Base-by-base conservation (phyloP, 768 basidiomycete species). In the Artomyces pyxidatus region DNA sequence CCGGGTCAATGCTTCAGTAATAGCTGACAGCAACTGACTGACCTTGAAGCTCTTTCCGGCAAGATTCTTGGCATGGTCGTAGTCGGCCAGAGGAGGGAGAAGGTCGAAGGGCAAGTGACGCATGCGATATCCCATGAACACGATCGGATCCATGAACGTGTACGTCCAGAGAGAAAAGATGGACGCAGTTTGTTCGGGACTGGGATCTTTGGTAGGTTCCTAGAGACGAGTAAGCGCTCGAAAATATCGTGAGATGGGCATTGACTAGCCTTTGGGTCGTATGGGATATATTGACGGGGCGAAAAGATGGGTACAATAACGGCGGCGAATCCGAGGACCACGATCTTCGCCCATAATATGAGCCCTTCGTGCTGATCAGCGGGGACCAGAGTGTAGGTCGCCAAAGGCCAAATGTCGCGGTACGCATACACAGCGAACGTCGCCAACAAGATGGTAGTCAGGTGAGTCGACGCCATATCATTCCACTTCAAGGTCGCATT, bases 121-220 rank as follows among this genome's bases (percentile, higher is more conserved):
- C n/a, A 71, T 59, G 16, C 65, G 60, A 52, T 70, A 68, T 0
- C 71, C 76, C 9, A 62, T 54, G 47, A 67, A 66, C 19, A 83
- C 64, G 28, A 76, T 61, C 3, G 69, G 68, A 52, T 84, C 78
- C 51, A 85, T 63, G 64, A 72, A 86, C 16, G 66, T 62, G 58
- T 71, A 83, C 4, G 69, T 58, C 14, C 73, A 29, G 49, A 69
- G 63, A 2, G 65, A 64, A 14, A 65, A 26, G 30, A 54, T 40
- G 1, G 62, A 63, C 5, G 64, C 61, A 0, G 63, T 66, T 51
- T 67, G 65, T 45, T 66, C 64, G 1, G 62, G 58, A 49, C 60
- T 64, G 0, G 57, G 52, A 22, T 52, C 54, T 10, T 49, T 27
- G 28, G 51, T 48, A 3, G 62, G 60, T 21, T 67, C 55, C 63